Base-by-base conservation (phyloP, 208 protist genomes). In the Trypanosoma rangeli region DNA sequence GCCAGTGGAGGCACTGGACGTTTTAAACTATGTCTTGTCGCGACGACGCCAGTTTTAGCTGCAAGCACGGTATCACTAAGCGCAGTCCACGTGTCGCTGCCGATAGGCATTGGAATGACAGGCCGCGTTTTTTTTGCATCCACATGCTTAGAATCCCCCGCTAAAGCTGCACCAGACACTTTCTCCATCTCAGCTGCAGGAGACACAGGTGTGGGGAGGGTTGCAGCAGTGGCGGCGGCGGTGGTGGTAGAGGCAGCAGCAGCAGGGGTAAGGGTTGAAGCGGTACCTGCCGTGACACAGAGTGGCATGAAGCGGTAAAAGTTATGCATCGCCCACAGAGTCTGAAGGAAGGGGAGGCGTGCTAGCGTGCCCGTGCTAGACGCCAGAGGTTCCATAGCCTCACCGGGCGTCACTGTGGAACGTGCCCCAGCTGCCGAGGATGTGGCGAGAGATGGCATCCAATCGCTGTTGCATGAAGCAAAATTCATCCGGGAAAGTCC, bases 391-490 rank as follows among this genome's bases (percentile, higher is more conserved):
- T 0, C 49, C 29, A 33, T 50, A 16, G 58, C 46, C 18, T 61
- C 46, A 59, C 46, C 29, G 29, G 69, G 49, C n/a, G 49, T 29
- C 49, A 67, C 35, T 20, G 59, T 16, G 50, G 33, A 44, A 28
- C 37, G 59, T n/a, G 33, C 61, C 18, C 12, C 57, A 24, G 64
- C 67, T 29, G 64, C 50, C 0, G 76, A 80, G 7, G 72, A 54
- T 24, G 48, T 71, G 20, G 74, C 74, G 53, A 90, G 76, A 7
- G 82, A 80, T 3, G 76, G 67, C 63, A 87, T 80, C 85, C 85
- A 90, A 59, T 90, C 85, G 8, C 74, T 78, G 74, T 82, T 90
- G 55, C 76, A 70, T 39, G 74, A 68, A 37, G 74, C 68, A 35
- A 84, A 77, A 56, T 83, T 85, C n/a, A 87, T 65, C 18, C 74